Conservation (phyloP, 2,329 filamentous ascomycete genomes). For the Septoria linicola region DNA sequence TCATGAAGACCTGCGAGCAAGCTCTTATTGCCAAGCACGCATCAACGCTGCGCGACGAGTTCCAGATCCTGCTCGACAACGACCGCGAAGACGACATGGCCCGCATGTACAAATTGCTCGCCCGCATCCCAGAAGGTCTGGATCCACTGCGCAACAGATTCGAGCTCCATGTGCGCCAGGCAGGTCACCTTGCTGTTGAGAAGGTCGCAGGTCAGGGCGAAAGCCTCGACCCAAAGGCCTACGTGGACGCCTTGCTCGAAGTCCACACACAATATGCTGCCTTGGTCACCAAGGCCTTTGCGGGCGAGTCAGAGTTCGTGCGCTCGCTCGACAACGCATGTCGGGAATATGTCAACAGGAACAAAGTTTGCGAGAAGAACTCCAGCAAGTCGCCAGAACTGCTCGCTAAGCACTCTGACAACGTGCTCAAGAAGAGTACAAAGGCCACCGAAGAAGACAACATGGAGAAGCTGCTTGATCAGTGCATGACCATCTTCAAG, state of each 20-base stretch:
- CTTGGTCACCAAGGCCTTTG: constrained; percentile 88
- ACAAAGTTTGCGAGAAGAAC: constrained; percentile 89
- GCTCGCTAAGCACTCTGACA: constrained; percentile 91
- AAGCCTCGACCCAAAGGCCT: constrained; percentile 90
- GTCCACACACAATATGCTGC: constrained; percentile 92
- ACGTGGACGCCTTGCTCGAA: constrained; percentile 90
- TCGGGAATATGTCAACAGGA: constrained; percentile 96
- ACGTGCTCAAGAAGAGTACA: constrained; percentile 85
- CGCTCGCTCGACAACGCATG: constrained; percentile 95
- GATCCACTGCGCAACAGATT: constrained; percentile 85
- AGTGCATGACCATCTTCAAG: constrained; percentile 99
- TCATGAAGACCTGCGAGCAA: constrained; percentile 85
- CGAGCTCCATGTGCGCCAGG: constrained; percentile 88
- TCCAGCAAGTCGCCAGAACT: constrained; percentile 94
- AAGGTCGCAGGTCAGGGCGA: constrained; percentile 88
- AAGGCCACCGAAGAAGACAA: constrained; percentile 93
- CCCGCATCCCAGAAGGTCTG: constrained; percentile 83
- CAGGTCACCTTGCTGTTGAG: constrained; percentile 81
- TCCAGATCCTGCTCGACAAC: constrained; percentile 88
- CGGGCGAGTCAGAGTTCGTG: constrained; percentile 94
- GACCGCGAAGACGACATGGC: constrained; percentile 94
- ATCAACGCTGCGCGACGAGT: constrained; percentile 83
- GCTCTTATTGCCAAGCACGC: constrained; percentile 89
- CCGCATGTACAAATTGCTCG: constrained; percentile 90
- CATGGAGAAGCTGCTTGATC: constrained; percentile 79